A percentile compares a stretch with the other conserved stretches of the same genome.
Evolutionary conservation across 495 filamentous ascomycete genomes (phyloP).

Genomic region (Niebla homalea): DNA sequence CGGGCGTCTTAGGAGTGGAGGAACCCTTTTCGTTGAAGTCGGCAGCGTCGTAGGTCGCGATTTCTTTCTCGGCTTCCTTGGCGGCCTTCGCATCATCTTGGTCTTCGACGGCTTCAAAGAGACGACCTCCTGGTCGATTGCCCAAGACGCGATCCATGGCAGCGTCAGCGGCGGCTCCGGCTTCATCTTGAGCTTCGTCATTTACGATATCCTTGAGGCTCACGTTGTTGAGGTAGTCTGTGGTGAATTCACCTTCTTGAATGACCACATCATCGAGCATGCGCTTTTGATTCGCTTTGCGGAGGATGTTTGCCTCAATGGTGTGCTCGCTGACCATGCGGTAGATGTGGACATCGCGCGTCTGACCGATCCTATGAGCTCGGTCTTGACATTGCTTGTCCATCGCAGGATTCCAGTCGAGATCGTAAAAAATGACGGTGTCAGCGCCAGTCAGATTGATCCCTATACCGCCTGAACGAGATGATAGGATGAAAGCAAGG

Average conservation of each 20-base stretch:
- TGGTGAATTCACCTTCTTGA: conserved; percentile 96
- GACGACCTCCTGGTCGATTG: conserved; percentile 40
- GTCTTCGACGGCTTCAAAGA: conserved; percentile 82
- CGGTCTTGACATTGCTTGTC: conserved; percentile 99
- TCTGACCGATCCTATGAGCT: conserved; percentile 95
- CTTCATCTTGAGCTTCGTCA: conserved; percentile 39
- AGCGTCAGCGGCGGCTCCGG: conserved; percentile 47
- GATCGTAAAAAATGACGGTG: conserved; percentile 98
- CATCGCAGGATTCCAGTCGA: conserved; percentile 99
- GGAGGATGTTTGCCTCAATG: conserved; percentile 96
- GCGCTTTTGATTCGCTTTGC: conserved; percentile 91
- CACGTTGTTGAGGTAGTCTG: conserved; percentile 86
- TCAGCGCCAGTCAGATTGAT: conserved; percentile 96
- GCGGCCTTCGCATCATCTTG: conserved; percentile 82
- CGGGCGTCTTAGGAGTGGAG: conserved; percentile 21
- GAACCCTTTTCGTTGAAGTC: conserved; percentile 73
- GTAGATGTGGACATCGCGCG: conserved; percentile 96
- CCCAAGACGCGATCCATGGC: conserved; percentile 84
- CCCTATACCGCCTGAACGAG: conserved; percentile 84
- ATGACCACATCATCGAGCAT: conserved; percentile 98
- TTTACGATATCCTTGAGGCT: conserved; percentile 55
- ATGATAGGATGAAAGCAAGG: conserved; percentile 87
- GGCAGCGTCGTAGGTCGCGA: conserved; percentile 70
- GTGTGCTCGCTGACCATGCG: conserved; percentile 94
- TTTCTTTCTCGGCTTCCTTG: conserved; percentile 74